phyloP scores from a whole-genome alignment of 495 filamentous ascomycete species.

The Neurospora sp. region DNA sequence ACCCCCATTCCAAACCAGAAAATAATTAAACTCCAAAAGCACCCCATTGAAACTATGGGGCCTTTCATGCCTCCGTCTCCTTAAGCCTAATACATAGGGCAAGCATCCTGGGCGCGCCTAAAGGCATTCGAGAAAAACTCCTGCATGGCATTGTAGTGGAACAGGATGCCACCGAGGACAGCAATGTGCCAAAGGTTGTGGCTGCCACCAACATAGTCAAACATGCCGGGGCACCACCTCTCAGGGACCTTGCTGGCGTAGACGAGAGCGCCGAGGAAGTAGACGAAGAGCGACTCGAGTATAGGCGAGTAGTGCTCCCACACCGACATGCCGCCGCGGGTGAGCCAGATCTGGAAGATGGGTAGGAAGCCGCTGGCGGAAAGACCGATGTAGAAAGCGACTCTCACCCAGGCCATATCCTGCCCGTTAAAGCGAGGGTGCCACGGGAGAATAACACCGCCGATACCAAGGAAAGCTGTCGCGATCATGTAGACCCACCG shows the following conservation, averaged over 20 bases:
- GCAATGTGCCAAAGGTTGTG: constrained; percentile 98
- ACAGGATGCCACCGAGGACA: constrained; percentile 90
- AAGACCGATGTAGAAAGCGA: constrained; percentile 84
- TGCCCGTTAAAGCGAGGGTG: constrained; percentile 87
- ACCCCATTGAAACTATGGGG: not conserved
- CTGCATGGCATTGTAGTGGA: constrained; percentile 94
- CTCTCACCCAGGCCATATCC: constrained; percentile 86
- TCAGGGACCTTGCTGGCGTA: constrained; percentile 96
- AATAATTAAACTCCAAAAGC: not conserved
- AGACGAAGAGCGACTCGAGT: constrained; percentile 72
- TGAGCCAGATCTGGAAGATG: constrained; percentile 67
- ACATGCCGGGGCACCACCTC: constrained; percentile 80
- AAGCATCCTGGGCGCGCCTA: constrained; percentile 47
- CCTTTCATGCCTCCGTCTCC: not conserved
- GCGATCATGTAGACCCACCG: constrained; percentile 79
- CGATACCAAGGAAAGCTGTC: constrained; percentile 73
- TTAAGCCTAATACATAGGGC: constrained; percentile 30
- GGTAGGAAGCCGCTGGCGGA: constrained; percentile 87
- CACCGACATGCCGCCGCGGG: constrained; percentile 64
- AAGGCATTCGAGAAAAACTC: constrained; percentile 87
- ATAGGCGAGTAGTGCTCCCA: constrained; percentile 86
- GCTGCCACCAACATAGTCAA: constrained; percentile 88
- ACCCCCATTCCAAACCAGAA: not conserved
- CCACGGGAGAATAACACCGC: constrained; percentile 90
- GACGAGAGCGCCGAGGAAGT: constrained; percentile 70